Conservation (phyloP, 1,284 basidiomycete genomes). For the Vanrija sp. region DNA sequence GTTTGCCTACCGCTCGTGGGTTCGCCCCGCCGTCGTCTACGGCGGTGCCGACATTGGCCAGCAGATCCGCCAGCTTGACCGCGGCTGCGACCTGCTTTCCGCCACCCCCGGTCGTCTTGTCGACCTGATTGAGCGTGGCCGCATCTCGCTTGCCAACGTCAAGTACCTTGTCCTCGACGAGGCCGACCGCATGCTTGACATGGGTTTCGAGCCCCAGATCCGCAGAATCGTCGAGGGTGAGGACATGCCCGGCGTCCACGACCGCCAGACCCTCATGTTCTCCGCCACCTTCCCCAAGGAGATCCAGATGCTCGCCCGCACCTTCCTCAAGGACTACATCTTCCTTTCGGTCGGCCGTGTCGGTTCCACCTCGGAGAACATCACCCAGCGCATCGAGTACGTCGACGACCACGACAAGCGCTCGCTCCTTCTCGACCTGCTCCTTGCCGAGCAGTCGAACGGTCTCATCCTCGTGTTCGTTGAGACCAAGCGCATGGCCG, state of each 20-base stretch:
- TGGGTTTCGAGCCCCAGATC: constrained; percentile 99
- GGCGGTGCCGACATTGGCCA: constrained; percentile 97
- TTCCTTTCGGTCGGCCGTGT: constrained; percentile 99
- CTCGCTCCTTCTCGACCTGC: constrained; percentile 90
- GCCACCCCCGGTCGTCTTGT: constrained; percentile 99
- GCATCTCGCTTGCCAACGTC: constrained; percentile 94
- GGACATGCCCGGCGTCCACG: constrained; percentile 90
- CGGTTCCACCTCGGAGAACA: constrained; percentile 98
- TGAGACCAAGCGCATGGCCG: constrained; percentile 99
- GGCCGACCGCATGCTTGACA: constrained; percentile 99
- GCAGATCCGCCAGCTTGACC: constrained; percentile 91
- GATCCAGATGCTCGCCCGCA: constrained; percentile 93
- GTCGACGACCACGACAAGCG: constrained; percentile 98
- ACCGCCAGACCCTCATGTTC: constrained; percentile 99
- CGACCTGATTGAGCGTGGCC: constrained; percentile 95
- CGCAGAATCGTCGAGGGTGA: constrained; percentile 95
- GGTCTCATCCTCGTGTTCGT: constrained; percentile 96
- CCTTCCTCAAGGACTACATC: constrained; percentile 91
- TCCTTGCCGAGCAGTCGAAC: constrained; percentile 68
- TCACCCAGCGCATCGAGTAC: constrained; percentile 98
- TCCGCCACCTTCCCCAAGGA: constrained; percentile 98
- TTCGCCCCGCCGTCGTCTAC: constrained; percentile 96
- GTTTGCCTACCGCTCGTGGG: constrained; percentile 99
- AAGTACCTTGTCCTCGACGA: constrained; percentile 98
- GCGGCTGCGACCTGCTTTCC: constrained; percentile 92